A percentile compares a stretch with the other conserved stretches of the same genome.
Conservation (phyloP, 176 grass and related monocot genomes). For the Oryza glaberrima region DNA sequence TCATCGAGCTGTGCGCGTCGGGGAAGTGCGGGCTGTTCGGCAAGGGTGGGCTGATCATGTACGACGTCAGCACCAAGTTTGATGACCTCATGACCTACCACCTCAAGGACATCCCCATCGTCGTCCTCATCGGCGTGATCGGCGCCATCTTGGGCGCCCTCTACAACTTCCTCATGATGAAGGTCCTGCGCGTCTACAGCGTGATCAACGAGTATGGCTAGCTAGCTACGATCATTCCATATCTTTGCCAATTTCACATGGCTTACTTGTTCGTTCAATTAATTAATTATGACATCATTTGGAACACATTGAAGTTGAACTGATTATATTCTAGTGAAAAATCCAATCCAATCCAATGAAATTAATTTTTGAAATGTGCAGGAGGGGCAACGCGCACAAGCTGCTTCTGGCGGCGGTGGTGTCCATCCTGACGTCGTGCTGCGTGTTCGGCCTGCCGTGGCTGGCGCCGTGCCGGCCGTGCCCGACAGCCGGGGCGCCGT, state of each 20-base stretch:
- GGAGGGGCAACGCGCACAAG: constrained; percentile 64
- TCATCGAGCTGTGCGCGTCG: constrained; percentile 67
- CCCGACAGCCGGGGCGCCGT: constrained; percentile 4
- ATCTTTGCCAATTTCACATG: background rate
- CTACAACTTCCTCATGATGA: constrained; percentile 94
- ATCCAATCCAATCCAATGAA: no score
- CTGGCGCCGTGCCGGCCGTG: constrained; percentile 78
- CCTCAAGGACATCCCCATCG: constrained; percentile 74
- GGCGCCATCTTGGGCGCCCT: constrained; percentile 73
- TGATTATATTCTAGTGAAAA: no score
- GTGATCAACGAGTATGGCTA: constrained; percentile 71
- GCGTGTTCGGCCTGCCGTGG: constrained; percentile 76
- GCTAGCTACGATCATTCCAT: background rate
- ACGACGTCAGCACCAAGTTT: constrained; percentile 65
- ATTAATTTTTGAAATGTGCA: constrained; percentile 33
- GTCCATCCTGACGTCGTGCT: constrained; percentile 67
- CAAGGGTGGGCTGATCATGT: constrained; percentile 89
- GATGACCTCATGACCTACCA: constrained; percentile 80
- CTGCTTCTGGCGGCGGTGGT: constrained; percentile 68
- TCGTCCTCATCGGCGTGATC: constrained; percentile 84
- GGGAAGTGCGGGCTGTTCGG: constrained; percentile 84
- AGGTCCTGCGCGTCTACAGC: constrained; percentile 60
- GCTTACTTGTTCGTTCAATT: background rate
- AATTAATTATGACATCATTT: no score
- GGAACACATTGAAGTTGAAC: no score